Base-by-base conservation (phyloP, 2,329 filamentous ascomycete species). In the Neurospora crassa region DNA sequence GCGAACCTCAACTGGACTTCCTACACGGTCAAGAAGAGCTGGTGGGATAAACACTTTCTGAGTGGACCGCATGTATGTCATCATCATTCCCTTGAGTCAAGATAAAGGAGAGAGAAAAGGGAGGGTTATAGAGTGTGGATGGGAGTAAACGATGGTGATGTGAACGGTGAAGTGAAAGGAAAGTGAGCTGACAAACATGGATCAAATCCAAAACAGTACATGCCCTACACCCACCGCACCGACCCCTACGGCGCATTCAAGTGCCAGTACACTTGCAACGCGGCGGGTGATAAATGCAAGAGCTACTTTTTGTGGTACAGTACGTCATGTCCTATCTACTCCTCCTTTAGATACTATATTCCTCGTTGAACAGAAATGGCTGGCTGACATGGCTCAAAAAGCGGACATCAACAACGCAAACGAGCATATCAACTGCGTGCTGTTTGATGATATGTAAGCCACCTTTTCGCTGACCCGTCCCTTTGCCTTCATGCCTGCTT, bases 261-360 rank as follows among this genome's bases (percentile, higher is more conserved):
- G 72, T 79, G 78, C 71, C 77, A 79, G 74, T 79, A 73, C 42
- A 73, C 71, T 12, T 79, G 78, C 73, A 78, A 79, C 37, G 74
- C 71, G 1, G 74, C 73, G 5, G 70, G 45, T 12, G 71, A 71
- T 5, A 63, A 37, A 14, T 79, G 78, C 68, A 73, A 71, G 16
- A 74, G 76, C 3, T 79, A 75, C 72, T 78, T 79, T 72, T 74
- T 75, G 18, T 77, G 74, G 70, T 78, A 75, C 67, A 74, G 76
- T 77, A 71, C 53, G 76, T 72, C 4, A 11, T 12, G 20, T 10
- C 43, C 8, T 29, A 0, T 14, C 4, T 18, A 10, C 29, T 37
- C 5, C 43, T 67, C 8, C 43, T 47, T 47, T 3, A 5, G 77
- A 75, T 63, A 75, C 74, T 77, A 70, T 69, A 75, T 72, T 1